A percentile compares a stretch with the other conserved stretches of the same genome.
Evolutionary conservation across 73 alveolate species (phyloP).

Genomic region (Tetrahymena malaccensis): DNA sequence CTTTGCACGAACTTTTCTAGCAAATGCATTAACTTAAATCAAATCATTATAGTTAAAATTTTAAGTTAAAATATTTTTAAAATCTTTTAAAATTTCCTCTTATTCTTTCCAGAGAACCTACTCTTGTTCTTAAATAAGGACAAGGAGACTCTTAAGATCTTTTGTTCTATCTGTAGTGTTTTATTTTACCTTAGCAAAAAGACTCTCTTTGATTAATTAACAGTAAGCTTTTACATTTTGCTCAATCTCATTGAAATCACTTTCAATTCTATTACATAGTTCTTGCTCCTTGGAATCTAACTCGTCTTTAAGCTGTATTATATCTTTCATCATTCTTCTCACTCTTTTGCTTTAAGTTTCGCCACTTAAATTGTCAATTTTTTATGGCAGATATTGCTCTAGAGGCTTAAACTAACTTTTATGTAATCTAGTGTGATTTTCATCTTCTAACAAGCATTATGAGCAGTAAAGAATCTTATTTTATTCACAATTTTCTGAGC

Average conservation of each 20-base stretch:
- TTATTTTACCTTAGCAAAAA: not conserved
- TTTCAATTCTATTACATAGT: not conserved
- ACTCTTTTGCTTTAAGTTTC: not conserved
- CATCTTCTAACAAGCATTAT: not conserved
- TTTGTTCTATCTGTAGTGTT: not conserved
- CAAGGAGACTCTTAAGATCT: not conserved
- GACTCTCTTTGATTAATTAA: not conserved
- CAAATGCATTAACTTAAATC: not conserved
- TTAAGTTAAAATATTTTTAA: not conserved
- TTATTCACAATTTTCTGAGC: not conserved
- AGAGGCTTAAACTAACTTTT: not conserved
- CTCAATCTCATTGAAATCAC: not conserved
- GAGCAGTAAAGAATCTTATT: not conserved
- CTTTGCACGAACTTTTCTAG: not conserved
- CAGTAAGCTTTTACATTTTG: not conserved
- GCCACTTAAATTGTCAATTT: not conserved
- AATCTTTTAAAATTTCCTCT: not conserved
- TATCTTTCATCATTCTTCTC: not conserved
- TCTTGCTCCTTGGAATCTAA: not conserved
- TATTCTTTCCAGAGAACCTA: not conserved
- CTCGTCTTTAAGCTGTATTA: not conserved
- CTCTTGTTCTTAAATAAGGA: not conserved
- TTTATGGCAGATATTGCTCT: not conserved
- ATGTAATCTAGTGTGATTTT: not conserved
- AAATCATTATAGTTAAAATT: not conserved